phyloP scores from a whole-genome alignment of 75 land plant genomes.

The Cunninghamia lanceolata region DNA sequence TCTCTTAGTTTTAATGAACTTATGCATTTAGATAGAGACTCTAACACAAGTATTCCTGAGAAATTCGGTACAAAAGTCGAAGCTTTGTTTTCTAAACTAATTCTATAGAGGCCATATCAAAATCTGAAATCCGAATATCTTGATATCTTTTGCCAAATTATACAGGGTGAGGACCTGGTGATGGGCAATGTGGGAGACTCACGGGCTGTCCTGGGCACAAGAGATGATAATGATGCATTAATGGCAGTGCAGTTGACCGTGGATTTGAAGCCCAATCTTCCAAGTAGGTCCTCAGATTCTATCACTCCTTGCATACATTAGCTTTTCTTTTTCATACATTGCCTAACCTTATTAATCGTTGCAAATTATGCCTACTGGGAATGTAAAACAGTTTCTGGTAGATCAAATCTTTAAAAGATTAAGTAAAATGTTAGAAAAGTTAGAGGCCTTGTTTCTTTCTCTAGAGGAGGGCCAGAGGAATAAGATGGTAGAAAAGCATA shows the following conservation, averaged over 20 bases:
- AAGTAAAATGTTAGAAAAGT: background rate
- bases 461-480: background rate
- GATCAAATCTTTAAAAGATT: background rate
- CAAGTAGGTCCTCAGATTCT: constrained; percentile 29
- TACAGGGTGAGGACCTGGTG: constrained; percentile 48
- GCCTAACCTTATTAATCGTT: background rate
- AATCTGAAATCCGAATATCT: background rate
- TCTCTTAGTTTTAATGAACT: background rate
- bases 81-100: background rate
- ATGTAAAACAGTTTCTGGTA: background rate
- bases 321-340: background rate
- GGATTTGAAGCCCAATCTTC: constrained; percentile 68
- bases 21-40: background rate
- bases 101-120: background rate
- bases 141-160: background rate
- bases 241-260: constrained; percentile 58
- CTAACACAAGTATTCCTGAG: too few species aligned
- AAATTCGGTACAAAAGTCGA: too few species aligned
- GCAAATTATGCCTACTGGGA: background rate
- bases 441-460: background rate
- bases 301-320: background rate
- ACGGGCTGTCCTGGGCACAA: constrained; percentile 50
- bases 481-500: background rate
- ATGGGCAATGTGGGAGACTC: constrained; percentile 69
- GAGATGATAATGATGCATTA: constrained; percentile 23